Evolutionary conservation across 2,329 filamentous ascomycete genomes (phyloP).

Genomic region (Botrytis byssoidea): DNA sequence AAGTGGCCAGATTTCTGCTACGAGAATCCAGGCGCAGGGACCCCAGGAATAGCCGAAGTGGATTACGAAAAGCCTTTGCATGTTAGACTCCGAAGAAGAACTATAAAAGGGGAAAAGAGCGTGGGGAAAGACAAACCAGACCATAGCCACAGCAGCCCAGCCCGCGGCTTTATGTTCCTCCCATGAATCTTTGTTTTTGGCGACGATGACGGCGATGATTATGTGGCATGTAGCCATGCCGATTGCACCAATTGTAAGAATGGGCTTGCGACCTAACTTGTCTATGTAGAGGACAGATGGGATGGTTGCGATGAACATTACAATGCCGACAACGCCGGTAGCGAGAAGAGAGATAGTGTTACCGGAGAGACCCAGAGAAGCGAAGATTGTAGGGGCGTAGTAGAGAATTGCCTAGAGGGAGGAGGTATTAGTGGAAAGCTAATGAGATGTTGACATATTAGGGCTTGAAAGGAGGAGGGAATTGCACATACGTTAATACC

Average conservation of each 20-base stretch:
- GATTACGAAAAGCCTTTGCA: conserved; percentile 60
- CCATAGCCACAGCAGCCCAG: conserved; percentile 65
- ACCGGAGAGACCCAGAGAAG: conserved; percentile 44
- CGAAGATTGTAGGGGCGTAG: conserved; percentile 51
- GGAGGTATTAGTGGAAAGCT: background rate
- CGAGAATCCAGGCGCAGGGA: conserved; percentile 71
- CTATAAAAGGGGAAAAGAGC: no score
- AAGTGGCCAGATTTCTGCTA: conserved; percentile 73
- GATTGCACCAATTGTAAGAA: conserved; percentile 62
- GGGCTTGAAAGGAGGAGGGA: no score
- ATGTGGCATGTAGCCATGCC: conserved; percentile 58
- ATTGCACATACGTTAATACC: conserved; percentile 43
- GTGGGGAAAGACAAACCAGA: conserved; percentile 46
- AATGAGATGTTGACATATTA: background rate
- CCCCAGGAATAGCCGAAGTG: conserved; percentile 77
- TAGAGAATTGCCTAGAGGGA: conserved; percentile 33
- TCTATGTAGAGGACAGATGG: conserved; percentile 67
- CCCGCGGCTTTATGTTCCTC: conserved; percentile 56
- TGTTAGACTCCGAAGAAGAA: background rate
- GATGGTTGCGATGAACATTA: conserved; percentile 67
- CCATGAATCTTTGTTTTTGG: conserved; percentile 61
- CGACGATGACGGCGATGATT: conserved; percentile 47
- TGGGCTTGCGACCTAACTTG: conserved; percentile 60
- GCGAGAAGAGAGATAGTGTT: conserved; percentile 59
- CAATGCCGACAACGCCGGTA: conserved; percentile 69